phyloP scores from a whole-genome alignment of 2,329 filamentous ascomycete genomes.

The Cordyceps fumosorosea region DNA sequence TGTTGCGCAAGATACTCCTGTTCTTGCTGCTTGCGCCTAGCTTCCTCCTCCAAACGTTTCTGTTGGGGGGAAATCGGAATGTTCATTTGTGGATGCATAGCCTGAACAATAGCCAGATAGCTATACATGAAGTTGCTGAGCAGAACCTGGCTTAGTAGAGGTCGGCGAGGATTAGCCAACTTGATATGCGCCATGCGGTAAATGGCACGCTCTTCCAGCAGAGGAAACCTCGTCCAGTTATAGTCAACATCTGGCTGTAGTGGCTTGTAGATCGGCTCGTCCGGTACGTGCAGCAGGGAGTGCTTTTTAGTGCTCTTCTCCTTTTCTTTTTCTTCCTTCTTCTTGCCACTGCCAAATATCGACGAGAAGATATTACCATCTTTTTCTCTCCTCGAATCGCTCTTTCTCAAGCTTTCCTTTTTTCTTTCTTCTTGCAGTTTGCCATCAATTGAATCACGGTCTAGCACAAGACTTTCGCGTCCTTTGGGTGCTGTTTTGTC shows the following conservation, averaged over 20 bases:
- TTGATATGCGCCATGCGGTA: slow-evolving; percentile 99
- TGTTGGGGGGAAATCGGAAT: slow-evolving; percentile 78
- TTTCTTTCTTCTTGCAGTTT: slow-evolving; percentile 76
- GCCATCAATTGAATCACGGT: slow-evolving; percentile 65
- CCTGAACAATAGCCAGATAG: slow-evolving; percentile 95
- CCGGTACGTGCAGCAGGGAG: slow-evolving; percentile 68
- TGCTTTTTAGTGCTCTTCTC: slow-evolving; percentile 69
- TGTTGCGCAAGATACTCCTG: slow-evolving; percentile 40
- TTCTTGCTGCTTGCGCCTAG: slow-evolving; percentile 43
- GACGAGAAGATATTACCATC: slow-evolving; percentile 91
- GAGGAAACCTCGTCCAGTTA: slow-evolving; percentile 90
- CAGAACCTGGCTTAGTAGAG: slow-evolving; percentile 88
- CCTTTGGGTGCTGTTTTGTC: slow-evolving; percentile 60
- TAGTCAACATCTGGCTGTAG: slow-evolving; percentile 88
- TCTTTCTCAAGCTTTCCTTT: slow-evolving; percentile 71
- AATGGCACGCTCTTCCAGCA: slow-evolving; percentile 91
- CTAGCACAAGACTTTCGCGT: slow-evolving; percentile 77
- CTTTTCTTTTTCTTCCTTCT: slow-evolving; percentile 74
- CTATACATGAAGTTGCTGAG: slow-evolving; percentile 99
- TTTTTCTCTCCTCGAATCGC: slow-evolving; percentile 81
- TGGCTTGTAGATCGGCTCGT: slow-evolving; percentile 65
- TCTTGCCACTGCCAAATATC: slow-evolving; percentile 85
- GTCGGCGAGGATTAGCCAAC: slow-evolving; percentile 89
- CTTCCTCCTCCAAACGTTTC: slow-evolving; percentile 52
- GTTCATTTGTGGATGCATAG: slow-evolving; percentile 95